These are phyloP conservation scores for Boletus subparvulus DNA, from an alignment of 768 basidiomycete genomes.

Conservation along the genomic window DNA sequence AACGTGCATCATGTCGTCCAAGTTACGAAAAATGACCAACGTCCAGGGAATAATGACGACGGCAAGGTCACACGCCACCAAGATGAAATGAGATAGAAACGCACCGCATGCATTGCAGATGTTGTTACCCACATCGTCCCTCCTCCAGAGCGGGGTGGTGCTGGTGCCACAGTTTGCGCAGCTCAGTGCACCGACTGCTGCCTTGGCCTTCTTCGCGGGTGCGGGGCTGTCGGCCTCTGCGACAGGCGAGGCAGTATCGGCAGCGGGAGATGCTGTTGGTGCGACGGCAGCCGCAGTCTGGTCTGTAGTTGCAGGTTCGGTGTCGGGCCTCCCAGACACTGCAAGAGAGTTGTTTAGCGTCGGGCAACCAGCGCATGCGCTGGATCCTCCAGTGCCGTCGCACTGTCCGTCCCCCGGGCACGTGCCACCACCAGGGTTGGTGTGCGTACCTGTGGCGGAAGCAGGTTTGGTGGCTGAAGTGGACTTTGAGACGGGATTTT, in stretches of 20 bases:
- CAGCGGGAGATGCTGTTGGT: conserved; percentile 29
- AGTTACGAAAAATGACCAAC: conserved; percentile 21
- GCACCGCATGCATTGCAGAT: conserved; percentile 94
- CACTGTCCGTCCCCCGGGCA: conserved; percentile 98
- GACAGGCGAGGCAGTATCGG: conserved; percentile 36
- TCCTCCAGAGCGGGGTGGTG: conserved; percentile 86
- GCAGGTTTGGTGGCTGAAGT: conserved; percentile 28
- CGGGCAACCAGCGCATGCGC: conserved; percentile 92
- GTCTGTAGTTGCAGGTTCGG: conserved; percentile 32
- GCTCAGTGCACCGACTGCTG: conserved; percentile 68
- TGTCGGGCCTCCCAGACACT: conserved; percentile 42
- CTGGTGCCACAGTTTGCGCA: conserved; percentile 90
- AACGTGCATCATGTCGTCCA: conserved; percentile 21
- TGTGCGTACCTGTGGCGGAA: conserved; percentile 33
- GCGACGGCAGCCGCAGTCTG: conserved; percentile 20
- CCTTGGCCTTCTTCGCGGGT: conserved; percentile 34
- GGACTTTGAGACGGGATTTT: conserved; percentile 26
- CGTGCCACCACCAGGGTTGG: conserved; percentile 52
- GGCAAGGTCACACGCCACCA: conserved; percentile 21
- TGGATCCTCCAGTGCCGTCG: conserved; percentile 94
- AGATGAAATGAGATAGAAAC: conserved; percentile 36
- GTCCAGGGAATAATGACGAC: conserved; percentile 10
- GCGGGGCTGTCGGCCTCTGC: conserved; percentile 31
- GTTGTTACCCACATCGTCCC: conserved; percentile 89
- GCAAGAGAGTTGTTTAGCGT: conserved; percentile 87